Percentiles rank a stretch among this genome's conserved stretches.
Conservation (phyloP, 192 early-diverging fungal genomes). For the Coemansia sp. region DNA sequence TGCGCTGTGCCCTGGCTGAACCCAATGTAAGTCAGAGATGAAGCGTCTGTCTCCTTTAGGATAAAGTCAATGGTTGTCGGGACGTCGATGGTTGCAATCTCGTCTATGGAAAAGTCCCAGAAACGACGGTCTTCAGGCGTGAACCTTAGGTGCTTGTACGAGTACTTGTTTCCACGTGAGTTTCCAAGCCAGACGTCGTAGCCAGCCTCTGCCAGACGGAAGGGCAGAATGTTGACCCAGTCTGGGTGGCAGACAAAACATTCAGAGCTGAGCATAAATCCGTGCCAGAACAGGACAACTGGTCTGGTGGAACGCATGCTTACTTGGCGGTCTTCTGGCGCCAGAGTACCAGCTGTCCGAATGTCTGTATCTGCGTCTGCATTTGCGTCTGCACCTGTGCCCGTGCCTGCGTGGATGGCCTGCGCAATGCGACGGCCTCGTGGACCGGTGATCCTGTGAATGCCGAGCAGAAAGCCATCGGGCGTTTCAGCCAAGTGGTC, state of each 20-base stretch:
- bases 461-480: conserved; percentile 83
- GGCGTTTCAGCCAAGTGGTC: conserved; percentile 82
- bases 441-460: conserved; percentile 73
- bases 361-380: not conserved
- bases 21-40: conserved; percentile 89
- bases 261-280: conserved; percentile 91
- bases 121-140: conserved; percentile 69
- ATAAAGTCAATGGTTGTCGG: conserved; percentile 89
- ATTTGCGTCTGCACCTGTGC: too few relatives aligned
- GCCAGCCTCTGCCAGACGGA: conserved; percentile 81
- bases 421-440: conserved; percentile 10
- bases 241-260: conserved; percentile 88
- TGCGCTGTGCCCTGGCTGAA: conserved; percentile 94
- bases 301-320: conserved; percentile 55
- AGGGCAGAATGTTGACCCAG: conserved; percentile 73
- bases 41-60: conserved; percentile 74
- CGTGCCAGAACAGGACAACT: conserved; percentile 93
- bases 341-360: not conserved
- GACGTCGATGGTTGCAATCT: conserved; percentile 83
- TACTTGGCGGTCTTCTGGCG: not conserved
- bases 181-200: conserved; percentile 98
- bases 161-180: conserved; percentile 92
- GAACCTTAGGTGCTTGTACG: conserved; percentile 74
- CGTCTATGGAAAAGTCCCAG: conserved; percentile 96
- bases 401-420: not conserved